Percentiles rank a stretch among this genome's conserved stretches.
phyloP scores from a whole-genome alignment of 441 rosid species.

The Adansonia rubrostipa region DNA sequence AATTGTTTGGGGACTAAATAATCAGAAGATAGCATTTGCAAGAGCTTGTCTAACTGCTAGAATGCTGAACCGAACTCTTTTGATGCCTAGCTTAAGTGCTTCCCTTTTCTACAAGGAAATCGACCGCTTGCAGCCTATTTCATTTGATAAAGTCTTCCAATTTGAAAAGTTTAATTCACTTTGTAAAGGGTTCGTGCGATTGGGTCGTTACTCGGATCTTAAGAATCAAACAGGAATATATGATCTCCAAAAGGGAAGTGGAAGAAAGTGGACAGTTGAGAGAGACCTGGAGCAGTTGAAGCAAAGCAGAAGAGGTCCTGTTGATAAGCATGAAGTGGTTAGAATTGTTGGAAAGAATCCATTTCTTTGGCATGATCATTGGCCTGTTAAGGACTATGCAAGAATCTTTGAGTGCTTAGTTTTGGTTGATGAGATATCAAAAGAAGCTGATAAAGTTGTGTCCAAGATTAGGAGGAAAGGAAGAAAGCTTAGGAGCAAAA shows the following conservation, averaged over 20 bases:
- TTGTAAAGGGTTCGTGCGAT: slow-evolving; percentile 69
- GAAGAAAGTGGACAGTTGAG: slow-evolving; percentile 87
- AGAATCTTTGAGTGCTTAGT: slow-evolving; percentile 83
- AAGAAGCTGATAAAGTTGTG: slow-evolving; percentile 81
- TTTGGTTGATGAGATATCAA: slow-evolving; percentile 68
- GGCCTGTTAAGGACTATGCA: slow-evolving; percentile 91
- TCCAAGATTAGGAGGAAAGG: slow-evolving; percentile 69
- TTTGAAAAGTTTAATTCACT: slow-evolving; percentile 73
- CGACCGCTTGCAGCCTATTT: slow-evolving; percentile 73
- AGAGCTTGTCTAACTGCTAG: slow-evolving; percentile 95
- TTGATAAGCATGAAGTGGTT: slow-evolving; percentile 67
- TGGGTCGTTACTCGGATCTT: slow-evolving; percentile 64
- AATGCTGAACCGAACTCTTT: slow-evolving; percentile 79
- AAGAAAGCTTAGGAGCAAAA: slow-evolving; percentile 36
- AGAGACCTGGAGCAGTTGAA: slow-evolving; percentile 84
- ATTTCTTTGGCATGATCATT: slow-evolving; percentile 97
- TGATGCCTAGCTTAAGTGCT: slow-evolving; percentile 93
- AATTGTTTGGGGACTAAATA: slow-evolving; percentile 94
- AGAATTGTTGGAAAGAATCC: slow-evolving; percentile 81
- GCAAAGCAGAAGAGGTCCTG: slow-evolving; percentile 40
- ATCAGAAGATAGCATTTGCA: slow-evolving; percentile 96
- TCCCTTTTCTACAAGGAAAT: slow-evolving; percentile 92
- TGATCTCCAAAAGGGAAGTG: slow-evolving; percentile 89
- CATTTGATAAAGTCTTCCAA: slow-evolving; percentile 75
- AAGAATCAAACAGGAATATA: slow-evolving; percentile 45